phyloP scores from a whole-genome alignment of 495 filamentous ascomycete species.

The Cercophora sp. region DNA sequence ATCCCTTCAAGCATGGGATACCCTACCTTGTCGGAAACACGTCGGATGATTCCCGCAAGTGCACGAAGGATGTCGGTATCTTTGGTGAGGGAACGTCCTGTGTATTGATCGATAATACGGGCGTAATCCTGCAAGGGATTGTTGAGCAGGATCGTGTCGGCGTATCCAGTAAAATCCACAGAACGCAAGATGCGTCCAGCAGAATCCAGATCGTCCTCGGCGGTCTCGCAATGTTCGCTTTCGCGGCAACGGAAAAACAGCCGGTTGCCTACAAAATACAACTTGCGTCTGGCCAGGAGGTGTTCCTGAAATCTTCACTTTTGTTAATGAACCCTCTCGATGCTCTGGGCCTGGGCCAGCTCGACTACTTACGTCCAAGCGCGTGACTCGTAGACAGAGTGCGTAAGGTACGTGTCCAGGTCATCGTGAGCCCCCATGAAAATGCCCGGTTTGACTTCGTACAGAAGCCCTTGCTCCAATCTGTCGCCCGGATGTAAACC shows the following conservation, averaged over 20 bases:
- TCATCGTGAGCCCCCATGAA: background rate
- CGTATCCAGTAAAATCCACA: too few species aligned
- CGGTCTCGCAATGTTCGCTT: background rate
- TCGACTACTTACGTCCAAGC: slow-evolving; percentile 12
- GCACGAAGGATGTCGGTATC: slow-evolving; percentile 15
- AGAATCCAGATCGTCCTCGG: too few species aligned
- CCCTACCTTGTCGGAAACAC: slow-evolving; percentile 12
- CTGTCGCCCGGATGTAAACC: too few species aligned
- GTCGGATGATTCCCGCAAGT: slow-evolving; percentile 13
- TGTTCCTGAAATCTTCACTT: slow-evolving; percentile 18
- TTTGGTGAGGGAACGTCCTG: slow-evolving; percentile 9
- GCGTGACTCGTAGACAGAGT: slow-evolving; percentile 4
- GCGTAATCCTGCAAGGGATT: slow-evolving; percentile 4
- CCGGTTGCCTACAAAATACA: slow-evolving; percentile 11
- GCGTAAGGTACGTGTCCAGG: background rate
- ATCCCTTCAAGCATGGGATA: slow-evolving; percentile 15
- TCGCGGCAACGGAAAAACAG: slow-evolving; percentile 10
- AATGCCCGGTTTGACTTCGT: background rate
- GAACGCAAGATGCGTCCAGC: background rate
- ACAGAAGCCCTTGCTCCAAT: background rate
- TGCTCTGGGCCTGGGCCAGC: background rate
- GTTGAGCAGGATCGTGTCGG: too few species aligned
- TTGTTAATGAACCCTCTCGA: too few species aligned
- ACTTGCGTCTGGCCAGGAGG: slow-evolving; percentile 7
- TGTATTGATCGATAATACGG: slow-evolving; percentile 11